Evolutionary conservation across 2,329 filamentous ascomycete genomes (phyloP), one percentile per base, ranked within the genome.

Genomic region (Pseudopyrenochaeta lycopersici): DNA sequence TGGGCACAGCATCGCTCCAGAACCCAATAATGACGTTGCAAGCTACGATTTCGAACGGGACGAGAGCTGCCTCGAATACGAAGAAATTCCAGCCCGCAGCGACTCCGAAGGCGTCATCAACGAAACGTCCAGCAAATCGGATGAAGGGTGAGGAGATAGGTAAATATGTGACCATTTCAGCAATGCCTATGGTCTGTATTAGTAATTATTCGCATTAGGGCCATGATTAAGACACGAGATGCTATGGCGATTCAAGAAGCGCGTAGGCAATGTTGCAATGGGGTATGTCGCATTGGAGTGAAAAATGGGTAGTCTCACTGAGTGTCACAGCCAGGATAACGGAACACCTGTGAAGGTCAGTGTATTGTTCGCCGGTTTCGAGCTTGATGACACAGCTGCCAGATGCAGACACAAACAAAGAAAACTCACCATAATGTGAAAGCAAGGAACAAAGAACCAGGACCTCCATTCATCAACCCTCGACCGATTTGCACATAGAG

Each of bases 91-190:
- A 91, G 4, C 89, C 89, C 1, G 87, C 84, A 6, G 88, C 88
- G 51, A 90, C 88, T 1, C 88, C 88, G 54, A 92, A 89, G 2
- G 89, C 88, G 60, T 91, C 88, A 62, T 92, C 89, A 27, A 92
- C 88, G 61, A 86, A 92, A 41, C 88, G 84, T 12, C 89, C 88
- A 3, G 90, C 90, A 65, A 92, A 91, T 21, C 88, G 86, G 68
- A 92, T 90, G 72, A 93, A 92, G 0, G 89, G 89, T 35, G 88
- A 91, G 0, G 88, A 90, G 48, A 92, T 90, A 7, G 90, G 90
- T 2, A 91, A 78, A 60, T 89, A 91, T 0, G 88, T 90, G 7
- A 90, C 89, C 88, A 92, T 91, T 71, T 92, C 90, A 11, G 88
- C 87, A 77, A 90, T 85, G 68, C 77, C 74, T 77, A 58, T 12